Percentiles rank a stretch among this genome's conserved stretches.
These are phyloP conservation scores for Gracilaria caudata DNA, from an alignment of 23 red algal species.

Conservation along the genomic window DNA sequence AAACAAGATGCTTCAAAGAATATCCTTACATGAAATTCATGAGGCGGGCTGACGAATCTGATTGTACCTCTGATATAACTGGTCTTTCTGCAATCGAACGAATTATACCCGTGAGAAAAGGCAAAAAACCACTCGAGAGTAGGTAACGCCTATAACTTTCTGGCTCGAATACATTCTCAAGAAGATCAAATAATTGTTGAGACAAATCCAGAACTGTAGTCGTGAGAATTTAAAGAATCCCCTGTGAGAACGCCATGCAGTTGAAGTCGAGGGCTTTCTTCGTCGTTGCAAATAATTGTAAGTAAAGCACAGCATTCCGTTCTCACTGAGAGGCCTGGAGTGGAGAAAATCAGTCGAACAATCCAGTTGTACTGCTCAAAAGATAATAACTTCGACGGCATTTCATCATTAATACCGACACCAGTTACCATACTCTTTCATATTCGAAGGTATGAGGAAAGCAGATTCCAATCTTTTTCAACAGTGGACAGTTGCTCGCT, in stretches of 20 bases:
- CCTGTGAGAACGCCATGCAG: constrained; percentile 64
- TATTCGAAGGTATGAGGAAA: neutral
- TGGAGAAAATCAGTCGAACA: constrained; percentile 63
- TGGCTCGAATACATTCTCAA: constrained; percentile 42
- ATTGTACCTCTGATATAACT: constrained; percentile 50
- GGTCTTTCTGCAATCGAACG: constrained; percentile 38
- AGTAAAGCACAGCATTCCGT: constrained; percentile 58
- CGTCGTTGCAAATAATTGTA: constrained; percentile 46
- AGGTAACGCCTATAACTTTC: constrained; percentile 58
- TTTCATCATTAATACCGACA: neutral
- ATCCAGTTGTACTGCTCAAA: constrained; percentile 68
- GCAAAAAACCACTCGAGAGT: constrained; percentile 42
- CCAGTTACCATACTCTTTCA: neutral
- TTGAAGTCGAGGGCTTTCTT: constrained; percentile 58
- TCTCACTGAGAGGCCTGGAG: constrained; percentile 54
- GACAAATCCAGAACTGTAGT: constrained; percentile 57
- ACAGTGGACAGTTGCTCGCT: neutral
- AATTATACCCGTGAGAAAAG: constrained; percentile 53
- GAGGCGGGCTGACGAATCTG: constrained; percentile 40
- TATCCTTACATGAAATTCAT: constrained; percentile 72
- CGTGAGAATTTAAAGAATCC: constrained; percentile 33
- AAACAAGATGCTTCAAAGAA: constrained; percentile 56
- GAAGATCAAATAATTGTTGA: constrained; percentile 69
- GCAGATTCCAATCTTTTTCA: neutral
- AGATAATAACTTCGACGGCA: neutral